Conservation (phyloP, 2,329 filamentous ascomycete genomes). For the Colletotrichum gloeosporioides region DNA sequence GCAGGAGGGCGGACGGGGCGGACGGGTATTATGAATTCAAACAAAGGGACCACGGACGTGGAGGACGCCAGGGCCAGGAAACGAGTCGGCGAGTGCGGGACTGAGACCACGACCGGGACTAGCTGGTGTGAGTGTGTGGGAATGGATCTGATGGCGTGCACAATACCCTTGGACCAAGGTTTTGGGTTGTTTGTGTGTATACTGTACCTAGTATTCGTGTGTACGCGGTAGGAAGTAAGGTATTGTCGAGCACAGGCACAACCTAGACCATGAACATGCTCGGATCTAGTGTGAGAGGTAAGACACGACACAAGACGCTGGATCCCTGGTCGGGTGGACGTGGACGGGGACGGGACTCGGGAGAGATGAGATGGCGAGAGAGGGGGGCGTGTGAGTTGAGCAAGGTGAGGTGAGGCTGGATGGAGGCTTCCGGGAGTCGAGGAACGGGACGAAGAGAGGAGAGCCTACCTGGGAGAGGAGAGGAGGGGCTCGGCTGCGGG, state of each 20-base stretch:
- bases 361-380: not conserved
- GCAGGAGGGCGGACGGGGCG: constrained; percentile 8
- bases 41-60: constrained; percentile 1
- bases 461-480: not conserved
- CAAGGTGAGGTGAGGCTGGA: constrained; percentile 8
- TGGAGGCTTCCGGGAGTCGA: not conserved
- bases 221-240: not conserved
- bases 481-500: not conserved
- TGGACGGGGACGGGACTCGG: not conserved
- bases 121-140: not conserved
- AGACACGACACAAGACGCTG: constrained; percentile 1
- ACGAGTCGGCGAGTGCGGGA: constrained; percentile 12
- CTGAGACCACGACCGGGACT: constrained; percentile 11
- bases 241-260: not conserved
- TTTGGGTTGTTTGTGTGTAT: not conserved
- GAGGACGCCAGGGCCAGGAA: not conserved
- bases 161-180: not conserved
- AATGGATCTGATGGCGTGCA: constrained; percentile 15
- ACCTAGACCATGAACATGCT: constrained; percentile 10
- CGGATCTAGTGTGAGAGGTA: constrained; percentile 2
- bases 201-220: not conserved
- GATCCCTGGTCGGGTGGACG: not conserved
- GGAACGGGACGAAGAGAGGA: not conserved
- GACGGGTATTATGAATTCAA: constrained; percentile 16
- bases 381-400: not conserved